Evolutionary conservation across 2,329 filamentous ascomycete genomes (phyloP), one percentile per base, ranked within the genome.

Genomic region (Diaporthe nobilis): DNA sequence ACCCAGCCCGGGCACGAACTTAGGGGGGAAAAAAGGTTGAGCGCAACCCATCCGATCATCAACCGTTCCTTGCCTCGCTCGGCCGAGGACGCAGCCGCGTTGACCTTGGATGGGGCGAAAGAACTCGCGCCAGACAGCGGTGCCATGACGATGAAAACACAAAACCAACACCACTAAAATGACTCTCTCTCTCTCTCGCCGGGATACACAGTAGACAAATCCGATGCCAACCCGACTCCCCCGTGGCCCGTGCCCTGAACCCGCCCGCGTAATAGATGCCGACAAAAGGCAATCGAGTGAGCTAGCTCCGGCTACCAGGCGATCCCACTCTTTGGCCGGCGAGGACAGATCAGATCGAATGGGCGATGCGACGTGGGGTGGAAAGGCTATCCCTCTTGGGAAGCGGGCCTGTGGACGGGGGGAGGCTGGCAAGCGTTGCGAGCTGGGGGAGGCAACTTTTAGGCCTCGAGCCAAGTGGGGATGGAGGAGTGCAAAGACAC

Each of bases 281-380:
- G 65, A 68, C 47, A 51, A 65, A 68, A 68, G 65, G 65, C 22
- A 68, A 68, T 68, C 47, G 65, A 68, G 47, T 20, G 34, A 47
- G 65, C 47, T 68, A 68, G 65, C 44, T 53, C 22, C 47, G 47
- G 47, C 65, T 68, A 39, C 65, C 22, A 68, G 65, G 34, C 65
- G 65, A 68, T 68, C 65, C 65, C 65, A 68, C 65, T 53, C 47
- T 42, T 39, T 51, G 47, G 47, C 65, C 47, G 65, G 47, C 65
- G 47, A 53, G 65, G 65, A 68, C 65, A 68, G 65, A 68, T 68
- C 65, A 68, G 65, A 68, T 68, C 65, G 65, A 53, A 53, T 51
- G 47, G 47, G 65, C 65, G 65, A 53, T 68, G 47, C 65, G 65
- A 68, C 65, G 65, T 68, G 47, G 65, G 65, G 22, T 68, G 65